Evolutionary conservation across 78 protist species (phyloP).

Genomic region (Dictyostelium purpureum): DNA sequence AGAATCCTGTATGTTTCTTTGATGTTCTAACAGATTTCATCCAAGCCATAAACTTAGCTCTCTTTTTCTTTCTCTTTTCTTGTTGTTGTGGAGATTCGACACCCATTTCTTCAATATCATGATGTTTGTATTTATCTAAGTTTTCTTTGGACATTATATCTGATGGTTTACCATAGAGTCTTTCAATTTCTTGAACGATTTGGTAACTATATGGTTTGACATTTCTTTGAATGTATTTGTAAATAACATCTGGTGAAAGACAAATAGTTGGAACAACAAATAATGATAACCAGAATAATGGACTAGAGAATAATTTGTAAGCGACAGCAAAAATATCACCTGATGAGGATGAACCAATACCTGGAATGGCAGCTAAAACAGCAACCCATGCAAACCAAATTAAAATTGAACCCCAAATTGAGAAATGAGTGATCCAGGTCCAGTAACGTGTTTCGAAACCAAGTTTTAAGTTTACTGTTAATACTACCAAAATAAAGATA

Average conservation of each 20-base stretch:
- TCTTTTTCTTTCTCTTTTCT: conserved; percentile 13
- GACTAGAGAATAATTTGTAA: conserved; percentile 5
- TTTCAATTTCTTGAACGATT: conserved; percentile 68
- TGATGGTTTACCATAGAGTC: conserved; percentile 50
- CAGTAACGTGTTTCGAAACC: conserved; percentile 81
- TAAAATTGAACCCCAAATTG: conserved; percentile 69
- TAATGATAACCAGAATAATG: conserved; percentile 41
- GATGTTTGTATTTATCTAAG: not conserved
- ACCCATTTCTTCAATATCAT: conserved; percentile 51
- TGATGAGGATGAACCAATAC: conserved; percentile 24
- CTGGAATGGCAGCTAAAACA: conserved; percentile 26
- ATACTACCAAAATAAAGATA: conserved; percentile 49
- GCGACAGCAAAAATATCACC: conserved; percentile 58
- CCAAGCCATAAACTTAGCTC: conserved; percentile 50
- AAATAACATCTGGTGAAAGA: conserved; percentile 31
- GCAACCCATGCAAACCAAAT: conserved; percentile 70
- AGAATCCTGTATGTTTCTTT: conserved; percentile 49
- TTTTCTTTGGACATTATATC: conserved; percentile 21
- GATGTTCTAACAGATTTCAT: conserved; percentile 28
- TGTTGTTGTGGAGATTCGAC: conserved; percentile 4
- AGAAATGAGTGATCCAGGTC: conserved; percentile 75
- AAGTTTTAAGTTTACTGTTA: conserved; percentile 69
- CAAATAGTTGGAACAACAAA: conserved; percentile 32
- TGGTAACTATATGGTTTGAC: conserved; percentile 50
- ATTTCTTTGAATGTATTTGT: conserved; percentile 61